phyloP scores from a whole-genome alignment of 176 grass and related monocot species.

The Oryza rufipogon region DNA sequence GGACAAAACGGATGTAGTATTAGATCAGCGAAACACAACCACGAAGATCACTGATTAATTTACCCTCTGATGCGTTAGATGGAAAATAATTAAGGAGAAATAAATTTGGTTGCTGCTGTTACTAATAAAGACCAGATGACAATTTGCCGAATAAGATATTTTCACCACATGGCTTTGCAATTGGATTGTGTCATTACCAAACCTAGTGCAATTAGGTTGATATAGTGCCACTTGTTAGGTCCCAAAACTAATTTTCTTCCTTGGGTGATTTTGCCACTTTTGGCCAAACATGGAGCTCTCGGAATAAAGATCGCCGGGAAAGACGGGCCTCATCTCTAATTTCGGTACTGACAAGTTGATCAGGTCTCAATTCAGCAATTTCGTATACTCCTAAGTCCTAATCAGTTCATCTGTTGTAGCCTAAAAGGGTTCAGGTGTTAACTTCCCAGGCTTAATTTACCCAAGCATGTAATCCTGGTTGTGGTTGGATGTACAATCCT shows the following conservation, averaged over 20 bases:
- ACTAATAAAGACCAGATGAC: background rate
- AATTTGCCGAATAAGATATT: background rate
- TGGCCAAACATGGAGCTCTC: constrained; percentile 14
- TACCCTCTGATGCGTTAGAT: background rate
- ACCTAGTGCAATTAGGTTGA: constrained; percentile 10
- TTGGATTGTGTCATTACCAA: constrained; percentile 4
- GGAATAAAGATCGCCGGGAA: background rate
- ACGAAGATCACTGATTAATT: background rate
- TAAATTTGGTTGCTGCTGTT: background rate
- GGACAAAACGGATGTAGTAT: background rate
- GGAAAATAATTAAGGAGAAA: background rate
- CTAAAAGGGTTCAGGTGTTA: background rate
- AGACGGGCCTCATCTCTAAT: background rate
- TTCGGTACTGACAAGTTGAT: background rate
- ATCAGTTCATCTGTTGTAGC: background rate
- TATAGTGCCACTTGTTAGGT: constrained; percentile 19
- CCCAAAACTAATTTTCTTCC: background rate
- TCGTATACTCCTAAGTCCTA: background rate
- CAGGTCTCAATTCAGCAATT: background rate
- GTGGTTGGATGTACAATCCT: background rate
- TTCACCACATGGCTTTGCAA: background rate
- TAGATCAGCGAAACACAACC: background rate
- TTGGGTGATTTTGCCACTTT: constrained; percentile 20
- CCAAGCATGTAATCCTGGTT: background rate
- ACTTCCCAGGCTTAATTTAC: background rate